Evolutionary conservation across 2,329 filamentous ascomycete species (phyloP), one percentile per base, ranked within the genome.

Genomic region (Apiospora sp.): DNA sequence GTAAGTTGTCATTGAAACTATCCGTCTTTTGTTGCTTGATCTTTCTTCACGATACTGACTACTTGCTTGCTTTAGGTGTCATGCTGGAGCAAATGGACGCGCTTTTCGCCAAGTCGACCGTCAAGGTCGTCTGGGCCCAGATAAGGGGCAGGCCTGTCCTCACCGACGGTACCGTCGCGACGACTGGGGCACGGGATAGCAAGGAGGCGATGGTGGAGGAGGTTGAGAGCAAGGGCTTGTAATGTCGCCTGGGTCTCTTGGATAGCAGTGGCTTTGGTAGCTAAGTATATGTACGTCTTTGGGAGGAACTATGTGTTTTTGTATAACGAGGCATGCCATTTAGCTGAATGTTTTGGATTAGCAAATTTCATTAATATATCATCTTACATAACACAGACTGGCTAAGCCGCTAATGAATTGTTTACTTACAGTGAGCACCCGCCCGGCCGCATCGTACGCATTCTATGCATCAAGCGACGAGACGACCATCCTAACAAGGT

Each of bases 41-140:
- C n/a, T 19, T 10, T 27, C 4, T 58, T 6, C 34, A 1, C 12
- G 10, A 44, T 14, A 6, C 48, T 70, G 19, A 70, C 13, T 22
- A 1, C 34, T 19, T 48, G 4, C 2, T 41, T 58, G 22, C 19
- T 30, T 4, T 22, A 73, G 72, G 72, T 46, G 43, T 73, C 41
- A 81, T 82, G 16, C 77, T 85, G 24, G 84, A 86, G 73, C 81
- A 80, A 49, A 83, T 85, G 78, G 84, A 85, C 67, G 67, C 46
- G 8, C 48, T 73, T n/a, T 73, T 73, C 69, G 24, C 69, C 22
- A 72, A 67, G 34, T 68, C 72, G 7, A 70, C 68, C 1, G 49
- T 70, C 67, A 67, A 64, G 41, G 54, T 64, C 30, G 67, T 69
- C 41, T 72, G 71, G 71, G 71, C 37, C 14, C 71, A 72, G n/a